Evolutionary conservation across 1,284 basidiomycete genomes (phyloP).

Genomic region (Vanrija pseudolonga): DNA sequence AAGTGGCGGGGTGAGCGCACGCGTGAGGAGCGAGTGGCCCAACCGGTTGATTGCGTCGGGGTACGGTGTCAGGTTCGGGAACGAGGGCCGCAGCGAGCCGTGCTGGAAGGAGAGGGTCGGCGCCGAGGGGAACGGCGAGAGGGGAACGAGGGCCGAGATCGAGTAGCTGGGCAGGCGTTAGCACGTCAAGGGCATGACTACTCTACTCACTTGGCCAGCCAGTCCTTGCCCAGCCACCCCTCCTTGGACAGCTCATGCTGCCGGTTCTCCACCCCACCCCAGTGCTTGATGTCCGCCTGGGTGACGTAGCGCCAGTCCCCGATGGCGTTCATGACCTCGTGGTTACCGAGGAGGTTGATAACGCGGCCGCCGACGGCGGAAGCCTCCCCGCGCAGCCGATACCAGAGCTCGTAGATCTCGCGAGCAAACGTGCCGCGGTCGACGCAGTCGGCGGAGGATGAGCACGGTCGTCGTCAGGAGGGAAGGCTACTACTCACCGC

Average conservation of each 20-base stretch:
- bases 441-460: conserved; percentile 66
- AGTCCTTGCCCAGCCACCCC: conserved; percentile 75
- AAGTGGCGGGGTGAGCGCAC: conserved; percentile 54
- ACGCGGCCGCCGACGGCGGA: conserved; percentile 64
- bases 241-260: conserved; percentile 64
- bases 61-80: conserved; percentile 68
- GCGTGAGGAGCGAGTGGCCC: conserved; percentile 63
- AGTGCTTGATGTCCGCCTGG: conserved; percentile 70
- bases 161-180: conserved; percentile 62
- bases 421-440: conserved; percentile 87
- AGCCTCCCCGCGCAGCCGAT: conserved; percentile 72
- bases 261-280: conserved; percentile 65
- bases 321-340: conserved; percentile 71
- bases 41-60: conserved; percentile 74
- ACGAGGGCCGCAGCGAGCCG: conserved; percentile 74
- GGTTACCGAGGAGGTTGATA: conserved; percentile 71
- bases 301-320: conserved; percentile 90
- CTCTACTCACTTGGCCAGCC: conserved; percentile 64
- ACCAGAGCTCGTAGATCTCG: conserved; percentile 74
- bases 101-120: conserved; percentile 74
- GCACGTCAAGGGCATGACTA: neutral
- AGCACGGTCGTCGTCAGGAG: too few relatives aligned
- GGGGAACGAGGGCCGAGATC: conserved; percentile 70
- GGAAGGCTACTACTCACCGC: conserved; percentile 32
- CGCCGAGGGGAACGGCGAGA: conserved; percentile 68